Percentiles rank a stretch among this genome's conserved stretches.
These are phyloP conservation scores for Achaetomiella virescens DNA, from an alignment of 495 filamentous ascomycete species.

Conservation along the genomic window DNA sequence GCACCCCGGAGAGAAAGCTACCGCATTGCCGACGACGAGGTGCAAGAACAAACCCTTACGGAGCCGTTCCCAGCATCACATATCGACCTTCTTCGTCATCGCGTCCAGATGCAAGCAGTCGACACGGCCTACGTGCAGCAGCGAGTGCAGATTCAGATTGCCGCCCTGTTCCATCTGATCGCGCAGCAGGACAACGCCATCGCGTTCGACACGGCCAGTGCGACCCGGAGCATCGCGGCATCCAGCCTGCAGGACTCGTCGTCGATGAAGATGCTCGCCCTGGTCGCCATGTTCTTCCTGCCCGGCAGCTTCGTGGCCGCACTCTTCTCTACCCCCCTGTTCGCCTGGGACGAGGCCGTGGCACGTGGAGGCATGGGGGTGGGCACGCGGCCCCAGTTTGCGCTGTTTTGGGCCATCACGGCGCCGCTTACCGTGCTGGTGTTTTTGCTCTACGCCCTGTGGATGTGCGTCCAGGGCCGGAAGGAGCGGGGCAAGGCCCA, in stretches of 20 bases:
- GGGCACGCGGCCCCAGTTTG: constrained; percentile 22
- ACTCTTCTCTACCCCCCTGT: constrained; percentile 26
- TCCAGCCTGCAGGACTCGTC: constrained; percentile 41
- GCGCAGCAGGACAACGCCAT: constrained; percentile 31
- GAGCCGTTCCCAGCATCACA: background rate
- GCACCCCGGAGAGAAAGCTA: background rate
- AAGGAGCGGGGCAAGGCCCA: constrained; percentile 11
- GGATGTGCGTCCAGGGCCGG: constrained; percentile 21
- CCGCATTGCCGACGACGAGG: background rate
- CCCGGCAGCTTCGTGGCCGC: constrained; percentile 46
- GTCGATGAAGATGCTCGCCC: constrained; percentile 49
- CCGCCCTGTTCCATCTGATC: constrained; percentile 27
- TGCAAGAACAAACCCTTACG: background rate
- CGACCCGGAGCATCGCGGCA: constrained; percentile 33
- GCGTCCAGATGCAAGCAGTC: constrained; percentile 23
- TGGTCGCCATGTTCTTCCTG: constrained; percentile 49
- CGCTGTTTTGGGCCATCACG: constrained; percentile 27
- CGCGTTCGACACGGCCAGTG: constrained; percentile 23
- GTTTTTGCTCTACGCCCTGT: constrained; percentile 25
- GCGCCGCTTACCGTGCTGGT: constrained; percentile 21
- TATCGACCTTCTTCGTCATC: constrained; percentile 14
- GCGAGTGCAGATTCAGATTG: constrained; percentile 30
- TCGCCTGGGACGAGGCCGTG: constrained; percentile 19
- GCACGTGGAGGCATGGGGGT: constrained; percentile 6
- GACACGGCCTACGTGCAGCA: constrained; percentile 26